phyloP scores from a whole-genome alignment of 2,329 filamentous ascomycete species.

The Fusarium cyanostomum region DNA sequence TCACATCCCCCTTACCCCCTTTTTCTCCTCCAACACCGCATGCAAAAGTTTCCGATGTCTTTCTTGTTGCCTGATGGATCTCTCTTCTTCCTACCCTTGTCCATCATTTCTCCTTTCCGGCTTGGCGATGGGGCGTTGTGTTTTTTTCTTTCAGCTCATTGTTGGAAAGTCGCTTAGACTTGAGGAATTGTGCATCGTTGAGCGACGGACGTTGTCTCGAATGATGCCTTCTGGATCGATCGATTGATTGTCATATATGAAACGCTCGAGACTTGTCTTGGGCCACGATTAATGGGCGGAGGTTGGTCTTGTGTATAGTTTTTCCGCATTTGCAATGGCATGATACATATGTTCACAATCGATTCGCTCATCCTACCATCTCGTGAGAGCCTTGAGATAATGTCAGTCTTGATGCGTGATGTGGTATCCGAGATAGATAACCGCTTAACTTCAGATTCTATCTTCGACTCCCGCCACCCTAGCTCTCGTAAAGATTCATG shows the following conservation, averaged over 20 bases:
- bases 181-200: slow-evolving; percentile 9
- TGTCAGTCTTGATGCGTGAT: background rate
- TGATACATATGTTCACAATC: slow-evolving; percentile 8
- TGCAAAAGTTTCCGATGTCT: slow-evolving; percentile 18
- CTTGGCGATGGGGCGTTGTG: slow-evolving; percentile 39
- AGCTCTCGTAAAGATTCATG: background rate
- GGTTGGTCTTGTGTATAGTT: slow-evolving; percentile 10
- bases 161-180: slow-evolving; percentile 8
- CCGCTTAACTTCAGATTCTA: background rate
- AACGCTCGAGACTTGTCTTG: slow-evolving; percentile 9
- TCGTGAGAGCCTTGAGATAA: background rate
- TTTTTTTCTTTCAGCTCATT: slow-evolving; percentile 8
- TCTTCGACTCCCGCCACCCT: background rate
- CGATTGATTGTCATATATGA: slow-evolving; percentile 20
- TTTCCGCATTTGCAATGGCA: slow-evolving; percentile 18
- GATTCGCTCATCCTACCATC: background rate
- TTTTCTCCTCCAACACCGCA: slow-evolving; percentile 1
- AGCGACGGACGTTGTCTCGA: slow-evolving; percentile 20
- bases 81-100: slow-evolving; percentile 1
- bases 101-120: slow-evolving; percentile 30
- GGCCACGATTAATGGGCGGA: slow-evolving; percentile 21
- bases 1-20: slow-evolving; percentile 11
- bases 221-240: background rate
- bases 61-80: slow-evolving; percentile 18
- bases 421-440: slow-evolving; percentile 1